Percentiles rank a stretch among this genome's conserved stretches.
Conservation (phyloP, 805 yeast genomes). For the Dipodascus geniculatus region DNA sequence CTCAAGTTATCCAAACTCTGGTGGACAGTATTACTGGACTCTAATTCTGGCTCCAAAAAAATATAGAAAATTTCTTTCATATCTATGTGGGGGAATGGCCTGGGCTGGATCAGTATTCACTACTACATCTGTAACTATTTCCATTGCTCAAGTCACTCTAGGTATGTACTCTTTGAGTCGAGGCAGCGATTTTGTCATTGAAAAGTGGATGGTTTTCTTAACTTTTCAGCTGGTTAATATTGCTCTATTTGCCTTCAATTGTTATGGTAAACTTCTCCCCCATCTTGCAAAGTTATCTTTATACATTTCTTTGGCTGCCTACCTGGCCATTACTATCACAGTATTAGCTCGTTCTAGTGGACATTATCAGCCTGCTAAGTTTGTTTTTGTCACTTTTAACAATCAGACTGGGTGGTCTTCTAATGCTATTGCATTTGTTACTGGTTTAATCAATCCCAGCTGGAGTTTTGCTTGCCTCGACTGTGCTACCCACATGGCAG, state of each 20-base stretch:
- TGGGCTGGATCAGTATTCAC: constrained; percentile 56
- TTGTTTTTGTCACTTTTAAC: constrained; percentile 42
- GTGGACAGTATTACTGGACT: constrained; percentile 62
- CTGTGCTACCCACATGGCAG: constrained; percentile 63
- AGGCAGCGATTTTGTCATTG: constrained; percentile 27
- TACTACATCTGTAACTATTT: constrained; percentile 44
- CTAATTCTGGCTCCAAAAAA: constrained; percentile 25
- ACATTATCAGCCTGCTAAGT: constrained; percentile 37
- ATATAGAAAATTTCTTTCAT: constrained; percentile 39
- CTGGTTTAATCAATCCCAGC: constrained; percentile 58
- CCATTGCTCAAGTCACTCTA: constrained; percentile 39
- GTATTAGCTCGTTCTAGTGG: constrained; percentile 43
- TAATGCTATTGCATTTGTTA: constrained; percentile 48
- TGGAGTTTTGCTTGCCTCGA: constrained; percentile 63
- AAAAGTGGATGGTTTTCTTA: constrained; percentile 19
- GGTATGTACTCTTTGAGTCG: constrained; percentile 36
- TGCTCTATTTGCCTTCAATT: constrained; percentile 11
- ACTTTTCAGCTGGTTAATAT: constrained; percentile 17
- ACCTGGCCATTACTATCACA: constrained; percentile 40
- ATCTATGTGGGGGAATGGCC: constrained; percentile 47
- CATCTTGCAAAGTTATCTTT: constrained; percentile 37
- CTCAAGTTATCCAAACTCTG: constrained; percentile 55
- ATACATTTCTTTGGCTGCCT: constrained; percentile 41
- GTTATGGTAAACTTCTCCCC: constrained; percentile 32
- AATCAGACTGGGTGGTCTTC: constrained; percentile 53